A percentile compares a stretch with the other conserved stretches of the same genome.
Evolutionary conservation across 495 filamentous ascomycete species (phyloP).

Genomic region (Aspergillus cavernicola): DNA sequence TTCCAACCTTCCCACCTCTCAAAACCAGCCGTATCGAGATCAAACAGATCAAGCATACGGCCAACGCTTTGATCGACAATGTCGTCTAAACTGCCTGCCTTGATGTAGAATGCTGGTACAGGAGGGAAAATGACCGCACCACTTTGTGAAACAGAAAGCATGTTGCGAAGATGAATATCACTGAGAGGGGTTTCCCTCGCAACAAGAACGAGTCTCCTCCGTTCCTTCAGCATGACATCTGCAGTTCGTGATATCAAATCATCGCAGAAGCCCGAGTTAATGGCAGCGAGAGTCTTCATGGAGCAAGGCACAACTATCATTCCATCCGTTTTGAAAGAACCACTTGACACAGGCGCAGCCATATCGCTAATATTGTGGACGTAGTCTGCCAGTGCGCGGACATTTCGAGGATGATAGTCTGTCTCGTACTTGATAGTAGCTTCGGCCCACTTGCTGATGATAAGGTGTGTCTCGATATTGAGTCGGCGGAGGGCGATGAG

Average conservation of each 20-base stretch:
- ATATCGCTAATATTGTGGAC: slow-evolving; percentile 35
- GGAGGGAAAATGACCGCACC: slow-evolving; percentile 43
- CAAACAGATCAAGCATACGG: slow-evolving; percentile 42
- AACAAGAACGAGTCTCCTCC: slow-evolving; percentile 38
- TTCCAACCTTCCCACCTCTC: slow-evolving; percentile 40
- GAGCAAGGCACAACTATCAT: slow-evolving; percentile 42
- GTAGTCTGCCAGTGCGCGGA: slow-evolving; percentile 35
- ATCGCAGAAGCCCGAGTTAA: slow-evolving; percentile 30
- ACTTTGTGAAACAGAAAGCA: slow-evolving; percentile 32
- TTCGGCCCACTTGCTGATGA: slow-evolving; percentile 43
- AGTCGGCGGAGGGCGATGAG: slow-evolving; percentile 34
- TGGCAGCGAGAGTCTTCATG: slow-evolving; percentile 37
- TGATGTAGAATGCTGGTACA: slow-evolving; percentile 40
- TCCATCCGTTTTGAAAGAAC: slow-evolving; percentile 33
- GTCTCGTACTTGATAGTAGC: slow-evolving; percentile 42
- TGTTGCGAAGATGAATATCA: slow-evolving; percentile 44
- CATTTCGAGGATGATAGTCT: slow-evolving; percentile 27
- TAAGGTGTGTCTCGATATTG: slow-evolving; percentile 39
- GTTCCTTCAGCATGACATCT: slow-evolving; percentile 45
- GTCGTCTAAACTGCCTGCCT: slow-evolving; percentile 30
- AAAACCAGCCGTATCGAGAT: slow-evolving; percentile 39
- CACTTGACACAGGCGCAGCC: slow-evolving; percentile 31
- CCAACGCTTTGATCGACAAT: slow-evolving; percentile 40
- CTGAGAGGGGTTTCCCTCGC: slow-evolving; percentile 44
- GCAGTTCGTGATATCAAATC: slow-evolving; percentile 44